Base-by-base conservation (phyloP, 306 rosid species). In the Sicyos baderoa region DNA sequence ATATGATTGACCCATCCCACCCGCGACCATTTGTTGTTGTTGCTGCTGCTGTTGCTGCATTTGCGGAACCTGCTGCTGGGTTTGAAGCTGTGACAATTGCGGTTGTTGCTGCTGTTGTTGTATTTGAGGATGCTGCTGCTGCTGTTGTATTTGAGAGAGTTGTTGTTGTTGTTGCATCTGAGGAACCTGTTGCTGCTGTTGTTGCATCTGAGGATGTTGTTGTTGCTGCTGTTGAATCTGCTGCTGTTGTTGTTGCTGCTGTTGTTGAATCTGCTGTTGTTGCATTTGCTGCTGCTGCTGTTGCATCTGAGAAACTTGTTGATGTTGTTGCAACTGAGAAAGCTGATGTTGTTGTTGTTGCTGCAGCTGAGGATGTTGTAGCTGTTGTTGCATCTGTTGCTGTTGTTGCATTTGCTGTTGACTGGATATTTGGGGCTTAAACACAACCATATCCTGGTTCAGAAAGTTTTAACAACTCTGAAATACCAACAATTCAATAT, bases 391-490 rank as follows among this genome's bases (percentile, higher is more conserved):
- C 37, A 79, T 86, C 11, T 76, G 67, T 27, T 81, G 89, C 9
- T 76, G 67, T 37, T 79, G 88, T 37, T 79, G 88, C 62, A 68
- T 16, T 45, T 45, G 76, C 4, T 75, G 91, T 82, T 92, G 98
- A 79, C 83, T 83, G 15, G 91, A 57, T 70, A 86, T 70, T 72
- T 92, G 98, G 42, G 98, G 98, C 82, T 93, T 88, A 78, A 89
- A 89, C 61, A 93, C 94, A 55, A 89, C 91, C 98, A 93, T 93
- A 77, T 93, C 97, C 98, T 93, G 89, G 68, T 76, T 49, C 51
- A 80, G 50, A 74, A 80, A 67, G 72, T 4, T 51, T 51, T 51
- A 56, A 79, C 18, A 68, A 72, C 21, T 27, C 70, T 75, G 50
- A 73, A 73, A 76, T 71, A 70, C 18, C 32, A 70, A 53, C 16